These are phyloP conservation scores for Pyrus bretschneideri DNA, from an alignment of 306 rosid genomes.

Conservation along the genomic window DNA sequence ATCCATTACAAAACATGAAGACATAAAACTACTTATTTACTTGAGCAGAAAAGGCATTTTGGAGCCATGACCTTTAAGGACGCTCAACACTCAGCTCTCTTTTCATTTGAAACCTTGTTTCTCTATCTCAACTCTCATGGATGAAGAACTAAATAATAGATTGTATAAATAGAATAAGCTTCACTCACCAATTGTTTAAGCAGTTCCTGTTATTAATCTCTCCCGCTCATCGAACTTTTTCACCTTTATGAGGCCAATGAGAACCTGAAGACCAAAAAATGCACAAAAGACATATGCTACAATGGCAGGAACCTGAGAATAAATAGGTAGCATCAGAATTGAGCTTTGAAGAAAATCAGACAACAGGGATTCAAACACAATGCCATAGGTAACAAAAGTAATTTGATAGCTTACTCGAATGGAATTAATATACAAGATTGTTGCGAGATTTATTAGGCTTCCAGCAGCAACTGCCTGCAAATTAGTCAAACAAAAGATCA, in stretches of 20 bases:
- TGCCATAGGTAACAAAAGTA: not conserved
- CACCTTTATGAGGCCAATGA: constrained; percentile 79
- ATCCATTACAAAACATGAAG: not conserved
- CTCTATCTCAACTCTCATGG: constrained; percentile 2
- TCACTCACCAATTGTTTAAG: constrained; percentile 57
- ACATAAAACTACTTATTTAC: not conserved
- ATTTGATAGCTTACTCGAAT: constrained; percentile 51
- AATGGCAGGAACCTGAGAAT: constrained; percentile 72
- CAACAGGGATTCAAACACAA: not conserved
- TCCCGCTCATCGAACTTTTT: constrained; percentile 85
- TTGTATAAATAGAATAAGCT: constrained; percentile 3
- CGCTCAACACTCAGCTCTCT: not conserved
- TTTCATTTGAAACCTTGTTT: not conserved
- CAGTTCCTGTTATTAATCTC: constrained; percentile 80
- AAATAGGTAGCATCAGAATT: not conserved
- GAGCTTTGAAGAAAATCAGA: not conserved
- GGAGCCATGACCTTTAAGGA: not conserved
- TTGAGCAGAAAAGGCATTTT: not conserved
- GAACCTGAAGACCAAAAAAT: constrained; percentile 80
- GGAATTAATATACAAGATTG: constrained; percentile 71
- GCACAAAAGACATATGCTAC: constrained; percentile 64
- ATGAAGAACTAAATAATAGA: not conserved
- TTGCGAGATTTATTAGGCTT: constrained; percentile 92
- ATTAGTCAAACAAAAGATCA: constrained; percentile 19
- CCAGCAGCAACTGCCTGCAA: constrained; percentile 91